A percentile compares a stretch with the other conserved stretches of the same genome.
Evolutionary conservation across 2,329 filamentous ascomycete species (phyloP).

Genomic region (Fusarium albosuccineum): DNA sequence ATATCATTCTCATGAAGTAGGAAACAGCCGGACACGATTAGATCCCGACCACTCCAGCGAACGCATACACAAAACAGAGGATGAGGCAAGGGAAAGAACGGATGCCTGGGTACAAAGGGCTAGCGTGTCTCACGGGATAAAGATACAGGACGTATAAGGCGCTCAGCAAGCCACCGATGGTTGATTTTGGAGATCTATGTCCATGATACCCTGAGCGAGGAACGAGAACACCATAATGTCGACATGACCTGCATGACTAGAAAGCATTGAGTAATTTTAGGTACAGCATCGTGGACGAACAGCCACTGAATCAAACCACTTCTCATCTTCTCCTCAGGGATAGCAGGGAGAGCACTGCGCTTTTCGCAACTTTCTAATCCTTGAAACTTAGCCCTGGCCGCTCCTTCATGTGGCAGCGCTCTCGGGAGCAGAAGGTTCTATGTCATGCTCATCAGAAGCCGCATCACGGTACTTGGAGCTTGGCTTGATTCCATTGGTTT

Average conservation of each 20-base stretch:
- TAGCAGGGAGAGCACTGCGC: not conserved
- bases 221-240: slow-evolving; percentile 33
- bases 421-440: not conserved
- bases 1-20: slow-evolving; percentile 30
- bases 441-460: not conserved
- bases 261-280: slow-evolving; percentile 24
- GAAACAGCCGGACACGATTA: not conserved
- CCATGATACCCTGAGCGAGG: slow-evolving; percentile 43
- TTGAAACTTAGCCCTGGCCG: not conserved
- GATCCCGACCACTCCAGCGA: not conserved
- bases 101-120: not conserved
- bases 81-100: not conserved
- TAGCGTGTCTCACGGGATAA: slow-evolving; percentile 2
- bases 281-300: not conserved
- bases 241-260: slow-evolving; percentile 42
- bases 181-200: slow-evolving; percentile 32
- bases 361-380: not conserved
- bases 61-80: not conserved
- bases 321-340: not conserved
- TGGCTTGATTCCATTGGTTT: not conserved
- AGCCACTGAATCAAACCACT: not conserved
- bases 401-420: not conserved
- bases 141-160: slow-evolving; percentile 8
- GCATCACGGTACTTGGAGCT: not conserved
- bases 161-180: slow-evolving; percentile 15